Percentiles rank a stretch among this genome's conserved stretches.
Conservation (phyloP, 768 basidiomycete species). For the Thelephora aurantiotincta region DNA sequence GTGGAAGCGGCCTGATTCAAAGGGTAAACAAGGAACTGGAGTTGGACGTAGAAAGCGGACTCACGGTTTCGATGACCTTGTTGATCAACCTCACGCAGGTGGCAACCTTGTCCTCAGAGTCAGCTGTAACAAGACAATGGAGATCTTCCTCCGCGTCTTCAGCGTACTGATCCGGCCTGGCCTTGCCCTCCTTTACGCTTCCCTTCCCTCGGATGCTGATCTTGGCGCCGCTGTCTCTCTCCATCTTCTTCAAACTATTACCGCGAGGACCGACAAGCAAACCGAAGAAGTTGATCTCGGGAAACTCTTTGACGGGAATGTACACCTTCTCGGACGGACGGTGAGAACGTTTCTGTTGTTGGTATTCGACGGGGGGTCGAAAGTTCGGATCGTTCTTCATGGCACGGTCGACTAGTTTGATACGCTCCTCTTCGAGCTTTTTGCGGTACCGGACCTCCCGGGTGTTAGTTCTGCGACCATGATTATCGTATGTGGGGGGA, state of each 20-base stretch:
- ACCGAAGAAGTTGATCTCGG: constrained; percentile 99
- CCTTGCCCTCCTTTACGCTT: constrained; percentile 97
- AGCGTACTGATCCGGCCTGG: constrained; percentile 83
- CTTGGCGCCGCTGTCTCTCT: constrained; percentile 93
- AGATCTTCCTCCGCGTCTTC: constrained; percentile 98
- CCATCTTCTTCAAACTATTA: constrained; percentile 99
- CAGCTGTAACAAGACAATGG: constrained; percentile 92
- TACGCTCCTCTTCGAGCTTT: constrained; percentile 86
- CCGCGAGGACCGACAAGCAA: constrained; percentile 96
- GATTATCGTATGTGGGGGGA: constrained; percentile 92
- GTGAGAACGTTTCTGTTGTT: constrained; percentile 85
- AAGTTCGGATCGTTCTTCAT: constrained; percentile 98
- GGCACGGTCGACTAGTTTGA: constrained; percentile 85
- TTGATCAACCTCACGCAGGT: constrained; percentile 93
- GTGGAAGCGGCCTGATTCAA: constrained; percentile 81
- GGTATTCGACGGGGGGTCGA: constrained; percentile 93
- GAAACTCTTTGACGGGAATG: constrained; percentile 98
- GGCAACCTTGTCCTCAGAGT: constrained; percentile 83
- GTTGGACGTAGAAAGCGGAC: constrained; percentile 14
- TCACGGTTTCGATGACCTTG: constrained; percentile 91
- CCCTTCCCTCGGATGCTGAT: constrained; percentile 98
- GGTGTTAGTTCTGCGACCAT: constrained; percentile 96
- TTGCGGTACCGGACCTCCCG: constrained; percentile 97
- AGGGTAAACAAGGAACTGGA: neutral
- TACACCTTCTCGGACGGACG: constrained; percentile 97